Evolutionary conservation across 345 rosid genomes (phyloP), one percentile per base, ranked within the genome.

Genomic region (Populus simonii): DNA sequence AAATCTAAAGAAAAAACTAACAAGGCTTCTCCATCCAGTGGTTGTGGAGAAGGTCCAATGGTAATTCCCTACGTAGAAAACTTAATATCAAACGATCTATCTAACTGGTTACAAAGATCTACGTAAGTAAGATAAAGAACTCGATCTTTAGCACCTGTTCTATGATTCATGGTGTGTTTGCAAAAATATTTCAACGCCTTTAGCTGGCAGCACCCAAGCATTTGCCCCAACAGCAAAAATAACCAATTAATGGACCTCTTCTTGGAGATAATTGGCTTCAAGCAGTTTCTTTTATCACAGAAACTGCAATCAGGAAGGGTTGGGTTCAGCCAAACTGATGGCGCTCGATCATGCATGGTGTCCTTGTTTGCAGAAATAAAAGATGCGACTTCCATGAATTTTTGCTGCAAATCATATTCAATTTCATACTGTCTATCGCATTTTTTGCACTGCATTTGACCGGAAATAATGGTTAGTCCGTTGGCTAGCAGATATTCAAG

Each of bases 111-210:
- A 51, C 85, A 83, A 1, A 86, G 35, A 2, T 79, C 84, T 25
- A 86, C 7, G 25, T 86, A 86, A 31, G 89, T 74, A 7, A 84
- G 82, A 74, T 84, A 86, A 36, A 86, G 83, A 20, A 86, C 74
- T 1, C 89, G 81, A 70, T 86, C 85, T 67, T 86, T 86, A 7
- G 89, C 89, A 0, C 85, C 87, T 0, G 89, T 86, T 29, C 85
- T 70, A 63, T 86, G 89, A 71, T 84, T 86, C 66, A 41, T 72
- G 0, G 87, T 80, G 72, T 84, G 87, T 71, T 86, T 86, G 79
- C 89, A 86, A 36, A 84, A 84, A 11, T 86, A 84, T 77, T 84
- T 86, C 75, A 86, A 47, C 17, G 82, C 76, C 8, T 71, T 47
- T 11, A 86, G 77, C 5, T 82, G 84, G 68, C 87, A 84, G 11